Evolutionary conservation across 108 stramenopile species (phyloP).

Genomic region (Stephanodiscus triporus): DNA sequence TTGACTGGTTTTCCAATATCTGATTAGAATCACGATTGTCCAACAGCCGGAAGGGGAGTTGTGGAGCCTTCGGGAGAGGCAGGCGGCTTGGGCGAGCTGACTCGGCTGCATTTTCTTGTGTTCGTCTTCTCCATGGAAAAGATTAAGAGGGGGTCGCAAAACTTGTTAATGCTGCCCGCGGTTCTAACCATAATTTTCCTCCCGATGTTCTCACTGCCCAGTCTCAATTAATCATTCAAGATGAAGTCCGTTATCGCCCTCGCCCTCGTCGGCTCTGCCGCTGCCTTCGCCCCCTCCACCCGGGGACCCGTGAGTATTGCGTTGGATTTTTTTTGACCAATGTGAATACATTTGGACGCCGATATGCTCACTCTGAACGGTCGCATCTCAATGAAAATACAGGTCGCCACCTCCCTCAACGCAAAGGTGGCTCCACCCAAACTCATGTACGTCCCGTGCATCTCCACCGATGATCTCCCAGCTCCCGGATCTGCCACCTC

Average conservation of each 20-base stretch:
- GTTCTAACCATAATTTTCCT: neutral
- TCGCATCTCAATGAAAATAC: neutral
- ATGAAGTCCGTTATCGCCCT: slow-evolving; percentile 53
- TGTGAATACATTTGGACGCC: neutral
- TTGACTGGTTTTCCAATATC: too few species aligned
- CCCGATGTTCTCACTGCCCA: slow-evolving; percentile 3
- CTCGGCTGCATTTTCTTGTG: too few species aligned
- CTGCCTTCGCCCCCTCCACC: slow-evolving; percentile 50
- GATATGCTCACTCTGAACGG: neutral
- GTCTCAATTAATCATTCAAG: slow-evolving; percentile 21
- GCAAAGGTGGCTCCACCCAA: slow-evolving; percentile 52
- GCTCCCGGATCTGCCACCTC: slow-evolving; percentile 88
- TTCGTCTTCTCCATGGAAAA: too few species aligned
- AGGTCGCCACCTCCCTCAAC: slow-evolving; percentile 68
- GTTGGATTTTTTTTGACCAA: neutral
- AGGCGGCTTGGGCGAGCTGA: too few species aligned
- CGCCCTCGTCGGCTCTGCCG: slow-evolving; percentile 46
- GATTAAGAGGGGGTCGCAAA: too few species aligned
- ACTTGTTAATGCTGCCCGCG: too few species aligned
- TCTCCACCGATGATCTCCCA: slow-evolving; percentile 83
- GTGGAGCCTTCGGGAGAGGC: too few species aligned
- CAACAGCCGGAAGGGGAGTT: too few species aligned
- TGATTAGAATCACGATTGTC: too few species aligned
- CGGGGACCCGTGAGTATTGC: slow-evolving; percentile 36
- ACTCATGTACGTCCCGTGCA: slow-evolving; percentile 87